These are phyloP conservation scores for Seminavis robusta DNA, from an alignment of 108 stramenopile species.

Conservation along the genomic window DNA sequence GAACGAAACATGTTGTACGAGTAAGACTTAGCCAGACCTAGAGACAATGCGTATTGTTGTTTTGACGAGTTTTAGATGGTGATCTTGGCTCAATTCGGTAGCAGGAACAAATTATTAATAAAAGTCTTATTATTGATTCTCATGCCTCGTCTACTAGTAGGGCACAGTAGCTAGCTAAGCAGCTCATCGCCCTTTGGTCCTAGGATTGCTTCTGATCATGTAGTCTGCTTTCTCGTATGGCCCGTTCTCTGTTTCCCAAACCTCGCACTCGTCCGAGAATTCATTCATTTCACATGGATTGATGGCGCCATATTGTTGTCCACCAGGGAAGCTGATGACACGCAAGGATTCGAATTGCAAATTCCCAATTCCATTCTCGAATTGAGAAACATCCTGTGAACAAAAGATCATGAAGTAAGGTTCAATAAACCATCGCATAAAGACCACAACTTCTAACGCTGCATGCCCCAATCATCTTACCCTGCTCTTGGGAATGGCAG, in stretches of 20 bases:
- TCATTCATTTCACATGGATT: conserved; percentile 96
- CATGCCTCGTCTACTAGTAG: neutral
- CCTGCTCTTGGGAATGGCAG: conserved; percentile 81
- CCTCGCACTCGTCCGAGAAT: conserved; percentile 87
- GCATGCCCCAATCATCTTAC: conserved; percentile 14
- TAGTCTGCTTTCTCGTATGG: conserved; percentile 61
- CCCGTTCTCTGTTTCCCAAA: conserved; percentile 78
- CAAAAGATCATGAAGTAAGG: neutral
- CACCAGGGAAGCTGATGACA: conserved; percentile 85
- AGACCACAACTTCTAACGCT: neutral
- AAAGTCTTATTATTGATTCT: neutral
- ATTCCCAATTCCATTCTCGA: conserved; percentile 82
- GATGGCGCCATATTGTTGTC: conserved; percentile 92
- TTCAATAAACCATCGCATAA: neutral
- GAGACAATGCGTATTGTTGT: too few species aligned
- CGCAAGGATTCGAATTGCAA: conserved; percentile 63
- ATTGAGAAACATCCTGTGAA: conserved; percentile 43
- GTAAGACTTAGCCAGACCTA: too few species aligned
- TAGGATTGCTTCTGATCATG: conserved; percentile 73
- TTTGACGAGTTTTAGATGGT: too few species aligned
- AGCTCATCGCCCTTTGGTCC: conserved; percentile 68
- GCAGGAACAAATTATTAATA: neutral
- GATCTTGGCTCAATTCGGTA: too few species aligned
- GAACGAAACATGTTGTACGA: too few species aligned
- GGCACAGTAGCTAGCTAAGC: too few species aligned